Base-by-base conservation (phyloP, 306 rosid species). In the Ormosia semicastrata region DNA sequence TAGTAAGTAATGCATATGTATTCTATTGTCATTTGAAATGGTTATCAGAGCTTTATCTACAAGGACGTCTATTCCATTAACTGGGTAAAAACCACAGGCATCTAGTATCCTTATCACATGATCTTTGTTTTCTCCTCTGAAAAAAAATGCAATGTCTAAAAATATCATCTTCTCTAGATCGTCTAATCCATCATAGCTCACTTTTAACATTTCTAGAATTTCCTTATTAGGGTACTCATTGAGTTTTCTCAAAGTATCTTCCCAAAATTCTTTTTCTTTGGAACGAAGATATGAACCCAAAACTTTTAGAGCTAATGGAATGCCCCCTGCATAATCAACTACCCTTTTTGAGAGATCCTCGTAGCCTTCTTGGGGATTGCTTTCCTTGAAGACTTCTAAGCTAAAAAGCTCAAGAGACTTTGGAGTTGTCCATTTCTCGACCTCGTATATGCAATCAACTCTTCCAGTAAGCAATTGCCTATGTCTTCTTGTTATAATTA, bases 1-100 rank as follows among this genome's bases (percentile, higher is more conserved):
- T 18, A 87, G 7, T 37, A 83, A 43, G 30, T 79, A 86, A 41
- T 87, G 93, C 88, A 87, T 88, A n/a, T 50, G 41, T 40, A 86
- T 78, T 7, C 0, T 18, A 3, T 67, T 17, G 6, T 0, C 4
- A 15, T 49, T 2, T 46, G 81, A 56, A 65, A 73, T 53, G 2
- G 78, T 73, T 40, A 86, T 53, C 17, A 86, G 11, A 50, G 89
- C 82, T 40, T 78, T 82, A 13, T 78, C 46, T 60, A 8, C 17
- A 5, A 86, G 84, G 53, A n/a, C 2, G 0, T 41, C 34, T 36
- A 86, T 7, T 33, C 84, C 89, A n/a, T 5, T 54, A 12, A 2
- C 6, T 10, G 84, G 66, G 0, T 10, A 5, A 8, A 82, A 74
- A 9, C 14, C 84, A 78, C n/a, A 86, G 1, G 82, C 75, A 78